Evolutionary conservation across 805 yeast genomes (phyloP).

Genomic region (Jamesozyma gamospora): DNA sequence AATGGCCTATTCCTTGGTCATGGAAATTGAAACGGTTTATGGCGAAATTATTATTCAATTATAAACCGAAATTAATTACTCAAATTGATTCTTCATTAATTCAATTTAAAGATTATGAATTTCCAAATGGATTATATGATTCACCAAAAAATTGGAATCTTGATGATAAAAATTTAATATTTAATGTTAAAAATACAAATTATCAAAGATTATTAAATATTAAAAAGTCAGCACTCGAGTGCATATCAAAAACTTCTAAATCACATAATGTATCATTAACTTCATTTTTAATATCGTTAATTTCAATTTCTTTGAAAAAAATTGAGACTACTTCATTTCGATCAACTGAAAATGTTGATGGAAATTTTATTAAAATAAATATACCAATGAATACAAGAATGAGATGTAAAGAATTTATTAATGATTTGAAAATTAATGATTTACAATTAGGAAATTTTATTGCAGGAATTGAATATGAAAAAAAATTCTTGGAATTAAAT

Average conservation of each 20-base stretch:
- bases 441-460: conserved; percentile 20
- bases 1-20: conserved; percentile 16
- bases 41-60: conserved; percentile 6
- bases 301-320: conserved; percentile 3
- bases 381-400: conserved; percentile 23
- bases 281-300: conserved; percentile 13
- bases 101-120: conserved; percentile 11
- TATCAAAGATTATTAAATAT: conserved; percentile 11
- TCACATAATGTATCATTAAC: conserved; percentile 17
- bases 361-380: conserved; percentile 6
- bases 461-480: conserved; percentile 8
- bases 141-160: background rate
- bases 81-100: conserved; percentile 6
- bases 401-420: conserved; percentile 6
- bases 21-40: conserved; percentile 9
- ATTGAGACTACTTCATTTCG: background rate
- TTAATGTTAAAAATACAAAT: conserved; percentile 16
- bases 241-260: conserved; percentile 14
- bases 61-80: conserved; percentile 9
- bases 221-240: conserved; percentile 5
- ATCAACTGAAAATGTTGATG: conserved; percentile 1
- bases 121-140: conserved; percentile 3
- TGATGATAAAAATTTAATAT: conserved; percentile 1
- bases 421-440: conserved; percentile 3
- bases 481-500: conserved; percentile 1